Evolutionary conservation across 139 green algal genomes (phyloP).

Genomic region (Volvox reticuliferus): DNA sequence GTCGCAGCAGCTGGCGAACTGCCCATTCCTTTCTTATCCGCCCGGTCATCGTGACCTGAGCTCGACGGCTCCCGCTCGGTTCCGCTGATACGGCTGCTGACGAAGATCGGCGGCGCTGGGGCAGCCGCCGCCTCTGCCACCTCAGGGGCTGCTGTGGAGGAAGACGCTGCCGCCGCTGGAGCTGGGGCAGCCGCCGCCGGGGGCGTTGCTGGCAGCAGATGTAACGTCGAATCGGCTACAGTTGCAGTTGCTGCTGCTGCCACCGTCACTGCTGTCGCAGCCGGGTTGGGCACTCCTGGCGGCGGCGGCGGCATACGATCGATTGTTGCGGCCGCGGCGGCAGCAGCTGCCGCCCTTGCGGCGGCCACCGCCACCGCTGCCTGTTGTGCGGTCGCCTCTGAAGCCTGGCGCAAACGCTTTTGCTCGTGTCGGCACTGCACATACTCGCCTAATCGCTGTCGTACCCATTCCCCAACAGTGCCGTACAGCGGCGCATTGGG

Average conservation of each 20-base stretch:
- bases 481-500: background rate
- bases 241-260: background rate
- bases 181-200: background rate
- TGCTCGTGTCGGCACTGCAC: background rate
- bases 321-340: background rate
- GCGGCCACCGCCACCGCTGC: background rate
- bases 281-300: background rate
- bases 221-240: background rate
- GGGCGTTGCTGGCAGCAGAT: background rate
- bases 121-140: background rate
- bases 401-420: background rate
- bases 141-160: background rate
- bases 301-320: background rate
- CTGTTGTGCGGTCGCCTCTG: background rate
- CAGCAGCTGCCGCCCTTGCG: background rate
- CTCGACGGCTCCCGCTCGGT: background rate
- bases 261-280: background rate
- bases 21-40: background rate
- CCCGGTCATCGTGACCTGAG: background rate
- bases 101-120: background rate
- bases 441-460: constrained; percentile 20
- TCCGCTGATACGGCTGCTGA: background rate
- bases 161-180: background rate
- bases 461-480: background rate
- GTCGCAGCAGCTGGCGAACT: background rate